These are phyloP conservation scores for Wickerhamiella parazyma DNA, from an alignment of 805 yeast genomes.

Conservation along the genomic window DNA sequence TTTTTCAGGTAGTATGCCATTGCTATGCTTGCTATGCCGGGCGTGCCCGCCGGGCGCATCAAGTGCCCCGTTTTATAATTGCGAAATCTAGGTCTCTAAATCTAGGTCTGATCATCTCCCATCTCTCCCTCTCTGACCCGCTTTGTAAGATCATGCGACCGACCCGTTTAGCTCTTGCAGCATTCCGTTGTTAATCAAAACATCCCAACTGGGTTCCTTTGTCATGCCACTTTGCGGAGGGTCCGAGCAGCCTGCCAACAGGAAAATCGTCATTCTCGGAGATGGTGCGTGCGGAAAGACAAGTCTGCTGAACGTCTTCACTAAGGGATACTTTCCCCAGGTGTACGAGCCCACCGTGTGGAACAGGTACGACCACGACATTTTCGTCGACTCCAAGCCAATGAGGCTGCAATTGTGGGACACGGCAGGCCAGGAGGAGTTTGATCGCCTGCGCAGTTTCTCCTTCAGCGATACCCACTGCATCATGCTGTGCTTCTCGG, in stretches of 20 bases:
- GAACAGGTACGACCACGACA: slow-evolving; percentile 94
- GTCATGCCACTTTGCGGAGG: slow-evolving; percentile 30
- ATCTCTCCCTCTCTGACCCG: no score
- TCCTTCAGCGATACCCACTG: slow-evolving; percentile 94
- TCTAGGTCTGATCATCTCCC: no score
- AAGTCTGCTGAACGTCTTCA: slow-evolving; percentile 83
- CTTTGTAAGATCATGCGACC: no score
- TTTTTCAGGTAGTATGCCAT: neutral
- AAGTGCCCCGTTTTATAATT: no score
- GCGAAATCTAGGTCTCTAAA: no score
- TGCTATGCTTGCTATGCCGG: no score
- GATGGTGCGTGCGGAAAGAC: slow-evolving; percentile 99
- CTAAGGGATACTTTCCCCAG: slow-evolving; percentile 95
- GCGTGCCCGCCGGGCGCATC: no score
- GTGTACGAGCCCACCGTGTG: slow-evolving; percentile 97
- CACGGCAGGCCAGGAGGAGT: slow-evolving; percentile 98
- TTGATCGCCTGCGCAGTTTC: slow-evolving; percentile 81
- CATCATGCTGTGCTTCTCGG: slow-evolving; percentile 89
- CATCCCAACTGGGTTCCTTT: neutral
- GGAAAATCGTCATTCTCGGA: slow-evolving; percentile 87
- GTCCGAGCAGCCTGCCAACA: slow-evolving; percentile 41
- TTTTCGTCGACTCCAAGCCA: slow-evolving; percentile 86
- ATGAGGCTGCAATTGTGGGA: slow-evolving; percentile 93
- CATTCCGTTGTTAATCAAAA: neutral
- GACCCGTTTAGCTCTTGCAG: neutral